Base-by-base conservation (phyloP, 495 filamentous ascomycete genomes). In the Ascobolus immersus region DNA sequence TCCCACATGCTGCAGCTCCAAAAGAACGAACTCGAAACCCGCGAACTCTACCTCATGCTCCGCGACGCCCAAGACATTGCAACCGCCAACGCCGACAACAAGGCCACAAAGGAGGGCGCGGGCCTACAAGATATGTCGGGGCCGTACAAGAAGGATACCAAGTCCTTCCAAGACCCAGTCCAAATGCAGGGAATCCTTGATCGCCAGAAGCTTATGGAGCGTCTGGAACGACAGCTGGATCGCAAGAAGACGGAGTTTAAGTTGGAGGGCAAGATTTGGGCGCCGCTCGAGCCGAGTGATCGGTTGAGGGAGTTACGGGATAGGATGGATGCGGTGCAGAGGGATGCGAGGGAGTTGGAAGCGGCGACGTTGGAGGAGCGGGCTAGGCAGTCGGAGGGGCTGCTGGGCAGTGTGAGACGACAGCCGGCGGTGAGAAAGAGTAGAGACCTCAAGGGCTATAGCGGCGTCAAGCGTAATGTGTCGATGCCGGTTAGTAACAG, bases 191-290 rank as follows among this genome's bases (percentile, higher is more conserved):
- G 86, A 34, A 93, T 96, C 37, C 55, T 96, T 35, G 81, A 94
- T 46, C 71, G 86, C 5, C 78, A 94, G 41, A 71, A 60, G 49
- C 68, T 96, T 36, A 86, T 96, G 73, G 72, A 75, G 42, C 68
- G 81, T 18, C 63, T 96, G 26, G 84, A 91, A 51, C 82, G 73
- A 55, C 86, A 94, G 51, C 65, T 96, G 12, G 86, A 94, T 55
- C 60, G 89, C 28, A 84, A 90, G 41, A 96, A 96, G 62, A 94
- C 86, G 4, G 81, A 94, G 50, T 91, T 80, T 55, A 91, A 93
- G 59, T 69, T 96, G 12, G 86, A 94, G 51, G 86, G 86, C 41
- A 80, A 77, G 54, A 73, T 82, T 13, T 91, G 84, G 79, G 73
- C 78, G 33, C 77, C 81, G 44, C 56, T 72, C 45, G 75, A 73